Evolutionary conservation across 805 yeast genomes (phyloP).

Genomic region (Saccharomycopsis sp.): DNA sequence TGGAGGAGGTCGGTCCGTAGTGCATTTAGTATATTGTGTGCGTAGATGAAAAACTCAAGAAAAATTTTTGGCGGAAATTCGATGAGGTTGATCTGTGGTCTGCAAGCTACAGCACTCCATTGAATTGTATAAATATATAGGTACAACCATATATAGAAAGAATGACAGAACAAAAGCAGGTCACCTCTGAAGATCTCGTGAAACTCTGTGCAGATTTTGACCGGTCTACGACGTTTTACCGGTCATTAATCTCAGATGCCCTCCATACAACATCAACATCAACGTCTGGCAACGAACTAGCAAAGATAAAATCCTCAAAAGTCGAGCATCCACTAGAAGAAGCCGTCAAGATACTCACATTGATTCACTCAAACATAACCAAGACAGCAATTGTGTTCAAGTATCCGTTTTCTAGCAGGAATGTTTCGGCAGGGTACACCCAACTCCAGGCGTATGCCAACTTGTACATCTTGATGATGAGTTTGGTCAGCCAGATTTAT

Average conservation of each 20-base stretch:
- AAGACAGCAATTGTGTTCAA: slow-evolving; percentile 67
- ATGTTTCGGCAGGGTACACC: slow-evolving; percentile 39
- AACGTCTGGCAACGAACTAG: background rate
- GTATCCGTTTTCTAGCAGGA: slow-evolving; percentile 40
- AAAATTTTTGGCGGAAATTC: no score
- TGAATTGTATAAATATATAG: no score
- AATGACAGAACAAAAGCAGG: background rate
- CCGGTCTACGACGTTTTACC: background rate
- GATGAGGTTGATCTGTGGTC: no score
- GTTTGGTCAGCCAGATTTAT: slow-evolving; percentile 39
- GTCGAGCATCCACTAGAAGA: slow-evolving; percentile 49
- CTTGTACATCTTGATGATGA: slow-evolving; percentile 38
- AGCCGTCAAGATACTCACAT: slow-evolving; percentile 47
- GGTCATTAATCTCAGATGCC: background rate
- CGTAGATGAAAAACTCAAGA: no score
- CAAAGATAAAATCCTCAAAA: slow-evolving; percentile 26
- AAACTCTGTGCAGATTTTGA: background rate
- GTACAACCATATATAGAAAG: no score
- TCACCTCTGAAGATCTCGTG: background rate
- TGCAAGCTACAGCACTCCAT: no score
- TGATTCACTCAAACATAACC: slow-evolving; percentile 70
- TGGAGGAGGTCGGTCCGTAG: no score
- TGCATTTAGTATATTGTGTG: no score
- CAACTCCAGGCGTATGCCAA: slow-evolving; percentile 43
- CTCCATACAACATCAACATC: background rate